phyloP scores from a whole-genome alignment of 257 asterid species.

The Pogostemon cablin region DNA sequence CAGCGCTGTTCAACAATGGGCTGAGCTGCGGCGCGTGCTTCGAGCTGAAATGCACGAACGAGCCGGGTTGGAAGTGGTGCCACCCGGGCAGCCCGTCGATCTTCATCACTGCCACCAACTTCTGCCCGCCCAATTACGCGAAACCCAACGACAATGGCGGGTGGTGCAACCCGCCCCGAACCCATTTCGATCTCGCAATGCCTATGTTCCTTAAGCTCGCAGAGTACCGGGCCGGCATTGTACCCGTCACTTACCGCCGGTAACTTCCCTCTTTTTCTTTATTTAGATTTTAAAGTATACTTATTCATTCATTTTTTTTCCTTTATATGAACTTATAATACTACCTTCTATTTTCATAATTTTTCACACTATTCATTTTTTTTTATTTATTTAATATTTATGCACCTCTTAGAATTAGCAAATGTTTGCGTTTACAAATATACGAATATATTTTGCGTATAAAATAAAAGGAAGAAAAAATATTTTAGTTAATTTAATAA shows the following conservation, averaged over 20 bases:
- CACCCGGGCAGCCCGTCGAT: slow-evolving; percentile 73
- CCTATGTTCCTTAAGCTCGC: slow-evolving; percentile 80
- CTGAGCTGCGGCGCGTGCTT: slow-evolving; percentile 77
- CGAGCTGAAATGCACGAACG: slow-evolving; percentile 63
- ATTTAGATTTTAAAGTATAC: not conserved
- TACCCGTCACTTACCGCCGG: slow-evolving; percentile 73
- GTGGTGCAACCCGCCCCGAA: slow-evolving; percentile 84
- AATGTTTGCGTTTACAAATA: no score
- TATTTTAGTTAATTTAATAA: no score
- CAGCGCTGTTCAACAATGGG: slow-evolving; percentile 76
- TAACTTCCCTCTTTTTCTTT: slow-evolving; percentile 13
- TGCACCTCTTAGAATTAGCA: no score
- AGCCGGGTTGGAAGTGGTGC: slow-evolving; percentile 63
- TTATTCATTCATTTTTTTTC: no score
- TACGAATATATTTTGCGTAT: no score
- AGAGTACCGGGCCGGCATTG: slow-evolving; percentile 71
- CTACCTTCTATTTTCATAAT: no score
- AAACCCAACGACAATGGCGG: slow-evolving; percentile 70
- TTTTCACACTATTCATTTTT: no score
- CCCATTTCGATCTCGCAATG: slow-evolving; percentile 80
- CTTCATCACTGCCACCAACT: slow-evolving; percentile 67
- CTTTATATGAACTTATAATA: no score
- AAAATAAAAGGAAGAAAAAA: no score
- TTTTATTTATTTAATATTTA: no score
- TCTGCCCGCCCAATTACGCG: slow-evolving; percentile 79